phyloP scores from a whole-genome alignment of 306 rosid species.

The Lotus japonicus region DNA sequence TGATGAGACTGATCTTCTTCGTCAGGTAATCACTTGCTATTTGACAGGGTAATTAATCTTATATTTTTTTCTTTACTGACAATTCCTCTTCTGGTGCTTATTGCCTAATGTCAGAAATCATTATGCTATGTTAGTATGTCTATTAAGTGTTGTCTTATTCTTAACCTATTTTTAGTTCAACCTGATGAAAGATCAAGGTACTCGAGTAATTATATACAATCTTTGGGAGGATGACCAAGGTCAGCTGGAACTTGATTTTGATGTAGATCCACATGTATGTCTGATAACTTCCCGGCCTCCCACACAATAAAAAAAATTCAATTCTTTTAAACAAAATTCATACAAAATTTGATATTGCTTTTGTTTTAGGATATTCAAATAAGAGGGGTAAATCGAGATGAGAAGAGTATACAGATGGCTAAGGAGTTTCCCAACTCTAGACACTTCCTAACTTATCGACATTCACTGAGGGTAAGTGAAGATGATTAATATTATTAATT shows the following conservation, averaged over 20 bases:
- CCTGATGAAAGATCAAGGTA: slow-evolving; percentile 62
- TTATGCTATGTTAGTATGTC: background rate
- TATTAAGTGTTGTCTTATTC: slow-evolving; percentile 20
- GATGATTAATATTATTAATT: background rate
- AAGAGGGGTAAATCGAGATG: slow-evolving; percentile 93
- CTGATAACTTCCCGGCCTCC: background rate
- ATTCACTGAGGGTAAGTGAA: slow-evolving; percentile 72
- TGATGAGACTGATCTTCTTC: slow-evolving; percentile 67
- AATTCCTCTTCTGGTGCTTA: background rate
- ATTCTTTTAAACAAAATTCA: background rate
- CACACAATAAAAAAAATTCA: background rate
- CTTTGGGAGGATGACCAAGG: slow-evolving; percentile 99
- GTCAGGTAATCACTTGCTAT: slow-evolving; percentile 39
- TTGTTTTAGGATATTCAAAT: slow-evolving; percentile 81
- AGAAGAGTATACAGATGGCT: slow-evolving; percentile 89
- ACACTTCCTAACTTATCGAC: slow-evolving; percentile 87
- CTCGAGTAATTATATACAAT: slow-evolving; percentile 84
- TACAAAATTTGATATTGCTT: background rate
- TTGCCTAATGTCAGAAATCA: background rate
- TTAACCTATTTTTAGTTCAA: slow-evolving; percentile 48
- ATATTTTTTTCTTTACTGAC: background rate
- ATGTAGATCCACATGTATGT: slow-evolving; percentile 75
- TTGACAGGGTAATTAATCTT: background rate
- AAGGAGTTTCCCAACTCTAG: slow-evolving; percentile 73
- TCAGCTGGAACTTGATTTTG: slow-evolving; percentile 86